phyloP scores from a whole-genome alignment of 208 protist genomes.

The Acanthamoeba culbertsoni region DNA sequence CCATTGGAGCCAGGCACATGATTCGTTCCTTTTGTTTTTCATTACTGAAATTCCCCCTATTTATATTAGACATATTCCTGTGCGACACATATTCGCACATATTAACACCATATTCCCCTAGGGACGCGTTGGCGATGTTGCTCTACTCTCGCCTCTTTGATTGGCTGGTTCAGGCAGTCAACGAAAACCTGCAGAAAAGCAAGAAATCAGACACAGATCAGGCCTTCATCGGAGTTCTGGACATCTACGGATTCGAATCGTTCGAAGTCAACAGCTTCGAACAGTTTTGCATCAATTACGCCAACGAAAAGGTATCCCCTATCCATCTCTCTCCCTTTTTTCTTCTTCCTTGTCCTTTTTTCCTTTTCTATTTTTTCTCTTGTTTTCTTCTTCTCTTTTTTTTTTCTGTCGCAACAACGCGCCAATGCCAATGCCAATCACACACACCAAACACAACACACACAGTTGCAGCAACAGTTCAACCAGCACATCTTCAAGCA shows the following conservation, averaged over 20 bases:
- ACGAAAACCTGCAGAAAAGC: slow-evolving; percentile 19
- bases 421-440: background rate
- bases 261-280: slow-evolving; percentile 87
- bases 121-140: slow-evolving; percentile 76
- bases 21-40: slow-evolving; percentile 25
- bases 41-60: slow-evolving; percentile 65
- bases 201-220: slow-evolving; percentile 33
- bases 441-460: background rate
- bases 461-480: slow-evolving; percentile 79
- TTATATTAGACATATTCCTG: no score
- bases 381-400: background rate
- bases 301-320: slow-evolving; percentile 81
- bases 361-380: no score
- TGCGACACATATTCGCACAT: no score
- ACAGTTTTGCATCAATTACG: slow-evolving; percentile 86
- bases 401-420: background rate
- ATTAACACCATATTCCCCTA: no score
- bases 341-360: background rate
- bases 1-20: background rate
- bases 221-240: slow-evolving; percentile 84
- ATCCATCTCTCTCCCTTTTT: background rate
- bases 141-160: slow-evolving; percentile 78
- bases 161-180: slow-evolving; percentile 76
- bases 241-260: slow-evolving; percentile 94
- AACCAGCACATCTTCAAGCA: slow-evolving; percentile 85